phyloP scores from a whole-genome alignment of 2,329 filamentous ascomycete genomes.

The Fusarium nurragi region DNA sequence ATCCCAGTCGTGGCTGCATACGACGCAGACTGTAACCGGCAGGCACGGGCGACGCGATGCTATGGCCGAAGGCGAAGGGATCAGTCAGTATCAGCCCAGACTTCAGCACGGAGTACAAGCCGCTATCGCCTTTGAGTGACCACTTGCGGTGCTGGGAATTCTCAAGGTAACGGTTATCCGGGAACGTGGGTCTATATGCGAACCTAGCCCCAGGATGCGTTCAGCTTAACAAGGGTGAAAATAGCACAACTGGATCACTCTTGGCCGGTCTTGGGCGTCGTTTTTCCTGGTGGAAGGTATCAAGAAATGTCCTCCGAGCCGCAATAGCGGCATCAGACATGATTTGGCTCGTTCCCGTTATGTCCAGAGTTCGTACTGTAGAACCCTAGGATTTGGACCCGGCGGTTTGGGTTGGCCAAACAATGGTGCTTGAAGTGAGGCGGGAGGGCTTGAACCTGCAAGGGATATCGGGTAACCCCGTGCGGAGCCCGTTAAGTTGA shows the following conservation, averaged over 20 bases:
- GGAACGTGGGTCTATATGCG: constrained; percentile 24
- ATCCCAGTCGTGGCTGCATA: constrained; percentile 43
- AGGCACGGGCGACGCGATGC: constrained; percentile 28
- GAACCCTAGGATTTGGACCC: constrained; percentile 18
- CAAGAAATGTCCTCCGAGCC: background rate
- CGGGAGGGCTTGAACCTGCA: constrained; percentile 39
- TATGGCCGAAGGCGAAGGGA: constrained; percentile 7
- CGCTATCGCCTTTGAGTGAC: constrained; percentile 15
- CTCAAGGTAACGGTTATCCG: constrained; percentile 23
- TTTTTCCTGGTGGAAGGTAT: background rate
- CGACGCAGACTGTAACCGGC: constrained; percentile 24
- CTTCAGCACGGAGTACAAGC: constrained; percentile 39
- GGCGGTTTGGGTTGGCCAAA: constrained; percentile 32
- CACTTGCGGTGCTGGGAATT: constrained; percentile 16
- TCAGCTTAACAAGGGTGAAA: constrained; percentile 10
- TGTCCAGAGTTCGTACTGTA: background rate
- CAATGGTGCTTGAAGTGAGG: constrained; percentile 40
- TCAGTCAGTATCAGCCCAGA: constrained; percentile 32
- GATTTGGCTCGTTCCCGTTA: background rate
- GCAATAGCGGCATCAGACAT: background rate
- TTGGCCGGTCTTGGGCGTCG: background rate
- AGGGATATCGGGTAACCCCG: constrained; percentile 45
- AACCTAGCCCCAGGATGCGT: constrained; percentile 11
- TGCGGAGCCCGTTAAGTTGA: constrained; percentile 40
- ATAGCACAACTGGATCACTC: background rate